Evolutionary conservation across 768 basidiomycete genomes (phyloP), one percentile per base, ranked within the genome.

Genomic region (Suillus sp.): DNA sequence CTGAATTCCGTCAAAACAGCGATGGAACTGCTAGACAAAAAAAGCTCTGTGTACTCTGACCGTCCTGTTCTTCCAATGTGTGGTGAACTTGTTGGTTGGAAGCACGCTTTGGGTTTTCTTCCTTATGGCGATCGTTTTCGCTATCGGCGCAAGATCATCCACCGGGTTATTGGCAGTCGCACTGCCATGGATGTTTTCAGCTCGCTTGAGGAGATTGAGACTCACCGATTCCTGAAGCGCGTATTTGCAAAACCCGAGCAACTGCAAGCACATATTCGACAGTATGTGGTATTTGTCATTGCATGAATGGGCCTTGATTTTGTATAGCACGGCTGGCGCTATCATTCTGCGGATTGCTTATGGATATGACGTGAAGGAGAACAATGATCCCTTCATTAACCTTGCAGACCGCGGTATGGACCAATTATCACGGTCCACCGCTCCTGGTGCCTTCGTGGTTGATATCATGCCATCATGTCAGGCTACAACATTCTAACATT

Each of bases 11-110:
- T 78, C 35, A 78, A 80, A 68, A 69, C 77, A 20, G 85, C 85
- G n/a, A 57, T 77, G 64, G 85, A 87, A 56, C 79, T 90, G 76
- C 77, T 89, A 53, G 86, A 90, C 73, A 87, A 86, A 73, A 86
- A 87, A 68, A 85, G 85, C 62, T 76, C 83, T 30, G 80, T 84
- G 45, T 89, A 89, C 71, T 88, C 87, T 32, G 88, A 89, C 67
- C 83, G 88, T 22, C 88, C 88, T 0, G 72, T 74, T 20, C 65
- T 80, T 25, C 74, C 76, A 0, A 80, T 80, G 79, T 74, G 76
- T 61, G 74, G 73, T 40, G 74, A 75, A 54, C 69, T 77, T 16
- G 67, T 74, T 32, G 77, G 72, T 25, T 73, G 74, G 72, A 70
- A 75, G 63, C 50, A 76, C 57, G 67, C 73, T 2, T 64, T 81